A percentile compares a stretch with the other conserved stretches of the same genome.
Conservation (phyloP, 306 rosid genomes). For the Quercus agrifolia region DNA sequence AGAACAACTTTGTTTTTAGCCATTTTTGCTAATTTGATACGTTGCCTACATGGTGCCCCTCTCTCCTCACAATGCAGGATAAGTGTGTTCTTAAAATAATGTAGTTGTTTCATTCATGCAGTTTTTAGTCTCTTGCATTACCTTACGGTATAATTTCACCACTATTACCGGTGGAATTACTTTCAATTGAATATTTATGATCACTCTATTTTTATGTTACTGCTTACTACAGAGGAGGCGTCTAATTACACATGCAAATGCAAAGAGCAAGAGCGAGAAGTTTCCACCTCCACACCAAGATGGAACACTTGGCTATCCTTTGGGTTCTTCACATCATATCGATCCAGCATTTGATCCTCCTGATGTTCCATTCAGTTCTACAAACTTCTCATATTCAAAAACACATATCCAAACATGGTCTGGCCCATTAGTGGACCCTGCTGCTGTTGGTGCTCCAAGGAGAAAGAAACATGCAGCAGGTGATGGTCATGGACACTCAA, state of each 20-base stretch:
- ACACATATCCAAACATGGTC: slow-evolving; percentile 88
- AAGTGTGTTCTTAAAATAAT: not conserved
- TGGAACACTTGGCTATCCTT: slow-evolving; percentile 84
- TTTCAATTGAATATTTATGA: slow-evolving; percentile 2
- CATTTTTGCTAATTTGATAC: not conserved
- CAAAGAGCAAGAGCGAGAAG: slow-evolving; percentile 98
- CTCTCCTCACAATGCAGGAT: not conserved
- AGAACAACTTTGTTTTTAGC: not conserved
- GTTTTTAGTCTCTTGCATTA: not conserved
- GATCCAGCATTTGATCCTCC: slow-evolving; percentile 88
- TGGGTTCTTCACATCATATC: slow-evolving; percentile 86
- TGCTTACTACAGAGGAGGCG: slow-evolving; percentile 68
- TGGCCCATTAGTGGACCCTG: slow-evolving; percentile 79
- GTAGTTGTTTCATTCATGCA: not conserved
- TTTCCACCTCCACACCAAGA: slow-evolving; percentile 99
- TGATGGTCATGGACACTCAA: slow-evolving; percentile 53
- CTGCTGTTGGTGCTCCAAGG: slow-evolving; percentile 61
- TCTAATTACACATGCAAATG: slow-evolving; percentile 86
- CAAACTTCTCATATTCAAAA: slow-evolving; percentile 78
- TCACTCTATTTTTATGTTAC: slow-evolving; percentile 3
- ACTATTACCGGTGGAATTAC: not conserved
- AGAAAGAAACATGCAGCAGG: slow-evolving; percentile 73
- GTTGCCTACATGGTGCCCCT: not conserved
- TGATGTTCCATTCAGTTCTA: slow-evolving; percentile 84
- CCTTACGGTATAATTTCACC: not conserved